Evolutionary conservation across 129 eudicot species (phyloP).

Genomic region (Centella asiatica): DNA sequence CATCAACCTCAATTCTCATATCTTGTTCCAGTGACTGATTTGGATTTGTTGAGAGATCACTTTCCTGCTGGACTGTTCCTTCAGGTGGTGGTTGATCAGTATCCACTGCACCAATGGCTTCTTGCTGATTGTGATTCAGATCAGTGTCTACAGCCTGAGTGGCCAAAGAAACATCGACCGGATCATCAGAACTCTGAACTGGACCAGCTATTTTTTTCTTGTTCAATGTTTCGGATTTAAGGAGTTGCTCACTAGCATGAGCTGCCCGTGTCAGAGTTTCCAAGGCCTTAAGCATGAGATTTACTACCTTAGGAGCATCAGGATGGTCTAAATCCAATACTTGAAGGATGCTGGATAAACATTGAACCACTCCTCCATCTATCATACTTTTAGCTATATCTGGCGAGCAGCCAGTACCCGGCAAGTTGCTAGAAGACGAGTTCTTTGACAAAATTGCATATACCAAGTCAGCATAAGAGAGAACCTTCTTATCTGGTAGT

Average conservation of each 20-base stretch:
- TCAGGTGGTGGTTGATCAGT: slow-evolving; percentile 37
- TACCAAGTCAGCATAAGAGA: slow-evolving; percentile 74
- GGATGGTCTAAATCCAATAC: slow-evolving; percentile 95
- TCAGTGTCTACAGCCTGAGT: slow-evolving; percentile 34
- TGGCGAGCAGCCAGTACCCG: slow-evolving; percentile 87
- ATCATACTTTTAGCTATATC: slow-evolving; percentile 95
- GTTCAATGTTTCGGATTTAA: slow-evolving; percentile 47
- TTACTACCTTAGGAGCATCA: slow-evolving; percentile 84
- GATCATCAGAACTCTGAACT: slow-evolving; percentile 43
- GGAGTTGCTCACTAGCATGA: slow-evolving; percentile 79
- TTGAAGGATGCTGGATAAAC: slow-evolving; percentile 74
- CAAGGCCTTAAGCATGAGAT: slow-evolving; percentile 73
- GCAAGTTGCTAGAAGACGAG: slow-evolving; percentile 70
- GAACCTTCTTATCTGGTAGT: slow-evolving; percentile 70
- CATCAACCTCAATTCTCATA: slow-evolving; percentile 62
- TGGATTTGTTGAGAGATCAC: slow-evolving; percentile 32
- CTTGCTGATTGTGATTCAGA: slow-evolving; percentile 30
- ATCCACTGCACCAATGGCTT: slow-evolving; percentile 25
- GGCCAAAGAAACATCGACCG: slow-evolving; percentile 24
- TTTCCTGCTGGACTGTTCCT: slow-evolving; percentile 32
- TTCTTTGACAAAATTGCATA: slow-evolving; percentile 81
- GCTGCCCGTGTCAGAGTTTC: slow-evolving; percentile 94
- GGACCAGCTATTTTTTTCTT: slow-evolving; percentile 53
- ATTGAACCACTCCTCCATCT: slow-evolving; percentile 89
- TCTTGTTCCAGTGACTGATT: slow-evolving; percentile 51